phyloP scores from a whole-genome alignment of 352 stramenopile species.

The Blastocystis sp. region DNA sequence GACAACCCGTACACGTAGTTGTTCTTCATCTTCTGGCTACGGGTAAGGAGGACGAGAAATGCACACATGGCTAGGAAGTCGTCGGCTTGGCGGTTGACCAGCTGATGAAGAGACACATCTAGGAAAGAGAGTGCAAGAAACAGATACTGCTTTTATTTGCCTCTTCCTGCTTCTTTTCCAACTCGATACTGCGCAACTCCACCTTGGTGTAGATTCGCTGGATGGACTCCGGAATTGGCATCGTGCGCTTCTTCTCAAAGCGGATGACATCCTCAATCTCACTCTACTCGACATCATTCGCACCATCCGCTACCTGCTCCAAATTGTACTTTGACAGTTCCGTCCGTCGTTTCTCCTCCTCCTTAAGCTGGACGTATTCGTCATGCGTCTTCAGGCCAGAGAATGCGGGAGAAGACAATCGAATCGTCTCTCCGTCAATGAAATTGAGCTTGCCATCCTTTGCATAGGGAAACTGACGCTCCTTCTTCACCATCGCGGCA shows the following conservation, averaged over 20 bases:
- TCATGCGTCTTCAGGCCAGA: background rate
- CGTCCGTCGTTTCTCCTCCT: constrained; percentile 21
- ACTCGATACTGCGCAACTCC: constrained; percentile 12
- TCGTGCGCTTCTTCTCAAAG: constrained; percentile 3
- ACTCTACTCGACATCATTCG: background rate
- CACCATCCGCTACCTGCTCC: background rate
- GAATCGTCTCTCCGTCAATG: constrained; percentile 27
- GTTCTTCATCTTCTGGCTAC: background rate
- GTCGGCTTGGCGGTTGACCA: background rate
- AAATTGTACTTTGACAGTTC: constrained; percentile 55
- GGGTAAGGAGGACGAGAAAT: background rate
- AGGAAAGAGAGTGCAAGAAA: too few species aligned
- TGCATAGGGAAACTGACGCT: constrained; percentile 32
- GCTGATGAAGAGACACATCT: background rate
- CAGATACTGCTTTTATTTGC: too few species aligned
- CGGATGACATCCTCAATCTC: constrained; percentile 40
- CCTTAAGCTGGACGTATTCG: constrained; percentile 4
- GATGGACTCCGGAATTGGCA: background rate
- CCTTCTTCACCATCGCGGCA: constrained; percentile 13
- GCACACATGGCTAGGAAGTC: background rate
- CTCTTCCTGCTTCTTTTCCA: background rate
- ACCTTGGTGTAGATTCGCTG: constrained; percentile 34
- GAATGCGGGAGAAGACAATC: background rate
- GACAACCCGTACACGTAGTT: background rate
- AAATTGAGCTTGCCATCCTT: constrained; percentile 59